Conservation (phyloP, 2,329 filamentous ascomycete genomes). For the Calycina herbarum region DNA sequence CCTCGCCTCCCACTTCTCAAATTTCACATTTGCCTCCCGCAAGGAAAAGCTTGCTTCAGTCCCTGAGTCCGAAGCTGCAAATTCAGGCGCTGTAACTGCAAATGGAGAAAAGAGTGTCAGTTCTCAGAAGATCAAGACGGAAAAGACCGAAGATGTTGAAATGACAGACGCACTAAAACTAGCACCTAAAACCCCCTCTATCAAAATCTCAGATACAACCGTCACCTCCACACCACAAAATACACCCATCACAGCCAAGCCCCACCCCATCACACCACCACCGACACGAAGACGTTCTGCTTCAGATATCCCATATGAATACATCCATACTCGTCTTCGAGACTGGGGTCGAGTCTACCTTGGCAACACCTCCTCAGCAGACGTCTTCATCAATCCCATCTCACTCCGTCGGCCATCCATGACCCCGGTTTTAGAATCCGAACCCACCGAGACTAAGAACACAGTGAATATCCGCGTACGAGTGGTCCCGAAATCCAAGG, state of each 20-base stretch:
- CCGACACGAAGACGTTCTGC: slow-evolving; percentile 7
- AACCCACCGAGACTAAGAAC: slow-evolving; percentile 5
- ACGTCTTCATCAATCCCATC: slow-evolving; percentile 48
- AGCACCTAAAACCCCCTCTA: background rate
- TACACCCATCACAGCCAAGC: background rate
- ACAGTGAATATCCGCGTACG: slow-evolving; percentile 45
- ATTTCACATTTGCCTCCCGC: slow-evolving; percentile 21
- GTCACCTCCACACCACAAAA: slow-evolving; percentile 1
- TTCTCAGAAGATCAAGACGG: background rate
- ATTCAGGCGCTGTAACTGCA: slow-evolving; percentile 7
- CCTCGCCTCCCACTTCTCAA: slow-evolving; percentile 19
- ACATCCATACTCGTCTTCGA: slow-evolving; percentile 41
- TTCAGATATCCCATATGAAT: slow-evolving; percentile 27
- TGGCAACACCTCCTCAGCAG: slow-evolving; percentile 44
- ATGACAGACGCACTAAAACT: background rate
- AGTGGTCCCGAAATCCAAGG: slow-evolving; percentile 43
- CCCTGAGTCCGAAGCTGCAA: slow-evolving; percentile 16
- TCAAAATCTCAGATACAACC: slow-evolving; percentile 3
- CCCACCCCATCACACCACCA: background rate
- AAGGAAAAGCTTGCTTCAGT: slow-evolving; percentile 19
- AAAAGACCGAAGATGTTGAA: slow-evolving; percentile 7
- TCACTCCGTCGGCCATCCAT: slow-evolving; percentile 41
- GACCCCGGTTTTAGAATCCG: slow-evolving; percentile 11
- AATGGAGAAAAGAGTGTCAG: slow-evolving; percentile 7
- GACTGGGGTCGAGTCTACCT: slow-evolving; percentile 46